Evolutionary conservation across 768 basidiomycete genomes (phyloP).

Genomic region (Rhizopogon vulgaris): DNA sequence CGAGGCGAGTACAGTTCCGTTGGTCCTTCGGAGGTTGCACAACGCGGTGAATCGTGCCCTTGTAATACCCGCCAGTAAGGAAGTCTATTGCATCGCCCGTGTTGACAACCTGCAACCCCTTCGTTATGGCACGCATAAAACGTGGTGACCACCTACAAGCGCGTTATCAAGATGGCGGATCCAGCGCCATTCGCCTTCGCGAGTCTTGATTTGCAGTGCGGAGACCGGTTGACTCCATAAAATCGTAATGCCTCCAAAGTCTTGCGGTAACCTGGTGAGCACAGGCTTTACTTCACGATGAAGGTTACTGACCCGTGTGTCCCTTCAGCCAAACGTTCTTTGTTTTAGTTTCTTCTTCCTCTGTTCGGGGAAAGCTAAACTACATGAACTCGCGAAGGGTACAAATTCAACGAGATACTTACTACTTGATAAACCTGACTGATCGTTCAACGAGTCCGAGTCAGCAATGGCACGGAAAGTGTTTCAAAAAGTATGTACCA

Average conservation of each 20-base stretch:
- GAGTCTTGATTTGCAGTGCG: slow-evolving; percentile 49
- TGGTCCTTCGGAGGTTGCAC: slow-evolving; percentile 54
- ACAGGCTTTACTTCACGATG: neutral
- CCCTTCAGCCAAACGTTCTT: slow-evolving; percentile 60
- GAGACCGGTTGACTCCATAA: slow-evolving; percentile 58
- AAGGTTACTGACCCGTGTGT: slow-evolving; percentile 38
- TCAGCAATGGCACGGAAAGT: neutral
- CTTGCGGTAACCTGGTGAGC: slow-evolving; percentile 16
- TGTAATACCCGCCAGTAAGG: slow-evolving; percentile 55
- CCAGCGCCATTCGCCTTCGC: slow-evolving; percentile 51
- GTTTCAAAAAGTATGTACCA: slow-evolving; percentile 20
- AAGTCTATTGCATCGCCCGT: slow-evolving; percentile 55
- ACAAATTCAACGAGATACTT: slow-evolving; percentile 9
- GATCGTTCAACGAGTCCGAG: neutral
- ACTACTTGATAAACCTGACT: slow-evolving; percentile 71
- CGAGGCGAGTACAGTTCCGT: slow-evolving; percentile 41
- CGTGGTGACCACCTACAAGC: slow-evolving; percentile 28
- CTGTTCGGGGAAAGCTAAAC: slow-evolving; percentile 41
- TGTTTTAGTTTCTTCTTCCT: slow-evolving; percentile 43
- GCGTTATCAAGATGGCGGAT: slow-evolving; percentile 56
- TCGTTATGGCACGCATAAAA: neutral
- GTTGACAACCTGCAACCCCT: slow-evolving; percentile 44
- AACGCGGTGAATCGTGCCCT: slow-evolving; percentile 55
- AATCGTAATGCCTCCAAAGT: slow-evolving; percentile 51
- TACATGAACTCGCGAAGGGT: neutral